These are phyloP conservation scores for Diaporthe sp. DNA, from an alignment of 2,329 filamentous ascomycete species.

Conservation along the genomic window DNA sequence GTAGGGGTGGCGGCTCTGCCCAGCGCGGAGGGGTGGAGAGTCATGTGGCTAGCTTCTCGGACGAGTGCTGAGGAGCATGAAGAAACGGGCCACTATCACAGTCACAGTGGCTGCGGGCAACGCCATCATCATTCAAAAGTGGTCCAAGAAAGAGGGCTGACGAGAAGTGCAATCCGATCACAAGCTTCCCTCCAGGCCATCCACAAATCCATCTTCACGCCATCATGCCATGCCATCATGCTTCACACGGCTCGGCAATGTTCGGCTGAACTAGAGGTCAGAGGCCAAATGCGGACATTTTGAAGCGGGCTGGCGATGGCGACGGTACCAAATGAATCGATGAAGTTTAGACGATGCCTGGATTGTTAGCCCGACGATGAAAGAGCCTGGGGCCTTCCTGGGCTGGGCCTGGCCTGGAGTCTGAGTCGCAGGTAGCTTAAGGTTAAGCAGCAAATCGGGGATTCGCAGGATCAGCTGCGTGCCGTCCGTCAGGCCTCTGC, in stretches of 20 bases:
- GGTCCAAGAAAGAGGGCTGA: background rate
- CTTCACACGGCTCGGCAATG: slow-evolving; percentile 22
- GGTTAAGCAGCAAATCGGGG: slow-evolving; percentile 22
- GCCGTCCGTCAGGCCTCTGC: slow-evolving; percentile 9
- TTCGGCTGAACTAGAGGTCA: slow-evolving; percentile 18
- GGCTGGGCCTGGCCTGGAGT: background rate
- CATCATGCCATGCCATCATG: slow-evolving; percentile 21
- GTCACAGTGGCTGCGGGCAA: slow-evolving; percentile 11
- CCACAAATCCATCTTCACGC: background rate
- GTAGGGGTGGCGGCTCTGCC: background rate
- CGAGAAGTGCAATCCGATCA: slow-evolving; percentile 7
- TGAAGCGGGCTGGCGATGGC: slow-evolving; percentile 14
- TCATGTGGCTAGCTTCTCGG: slow-evolving; percentile 16
- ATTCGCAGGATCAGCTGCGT: slow-evolving; percentile 14
- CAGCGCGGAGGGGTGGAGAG: background rate
- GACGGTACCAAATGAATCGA: background rate
- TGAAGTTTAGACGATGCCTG: slow-evolving; percentile 16
- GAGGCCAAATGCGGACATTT: background rate
- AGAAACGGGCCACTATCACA: slow-evolving; percentile 18
- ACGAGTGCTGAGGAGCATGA: slow-evolving; percentile 4
- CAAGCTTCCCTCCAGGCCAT: background rate
- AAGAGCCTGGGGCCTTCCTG: slow-evolving; percentile 2
- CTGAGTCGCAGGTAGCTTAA: slow-evolving; percentile 21
- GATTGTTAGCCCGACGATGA: background rate
- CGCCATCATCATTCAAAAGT: slow-evolving; percentile 14